Evolutionary conservation across 768 basidiomycete genomes (phyloP).

Genomic region (Artomyces pyxidatus): DNA sequence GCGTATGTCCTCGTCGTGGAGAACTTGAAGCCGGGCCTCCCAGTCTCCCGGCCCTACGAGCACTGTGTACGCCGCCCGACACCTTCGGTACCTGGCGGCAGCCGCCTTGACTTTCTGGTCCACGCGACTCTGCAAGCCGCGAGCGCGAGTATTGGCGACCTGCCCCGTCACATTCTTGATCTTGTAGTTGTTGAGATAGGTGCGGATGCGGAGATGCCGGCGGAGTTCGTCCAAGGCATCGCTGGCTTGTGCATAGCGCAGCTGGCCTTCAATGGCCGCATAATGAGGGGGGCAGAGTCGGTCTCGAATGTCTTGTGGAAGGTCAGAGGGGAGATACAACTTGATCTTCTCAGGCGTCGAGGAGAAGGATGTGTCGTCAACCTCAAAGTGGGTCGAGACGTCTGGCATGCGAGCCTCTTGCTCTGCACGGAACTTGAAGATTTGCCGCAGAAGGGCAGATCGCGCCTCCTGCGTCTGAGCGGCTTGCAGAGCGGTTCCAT

Average conservation of each 20-base stretch:
- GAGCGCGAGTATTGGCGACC: neutral
- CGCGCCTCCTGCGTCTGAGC: neutral
- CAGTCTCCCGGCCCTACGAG: neutral
- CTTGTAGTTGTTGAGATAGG: neutral
- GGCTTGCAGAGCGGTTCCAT: neutral
- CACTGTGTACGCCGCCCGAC: neutral
- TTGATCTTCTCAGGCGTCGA: neutral
- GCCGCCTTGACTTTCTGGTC: neutral
- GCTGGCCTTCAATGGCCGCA: neutral
- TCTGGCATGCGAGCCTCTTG: neutral
- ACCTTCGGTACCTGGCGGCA: neutral
- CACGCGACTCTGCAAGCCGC: neutral
- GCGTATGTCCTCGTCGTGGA: neutral
- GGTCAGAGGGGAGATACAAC: neutral
- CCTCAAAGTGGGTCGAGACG: neutral
- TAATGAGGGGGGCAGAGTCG: neutral
- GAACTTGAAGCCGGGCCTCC: neutral
- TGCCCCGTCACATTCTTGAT: neutral
- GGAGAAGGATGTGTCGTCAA: neutral
- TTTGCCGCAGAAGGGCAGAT: neutral
- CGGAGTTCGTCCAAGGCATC: neutral
- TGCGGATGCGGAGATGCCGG: neutral
- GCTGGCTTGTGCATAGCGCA: neutral
- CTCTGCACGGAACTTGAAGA: neutral
- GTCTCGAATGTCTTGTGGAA: neutral